Base-by-base conservation (phyloP, 2,329 filamentous ascomycete genomes). In the Exserohilum rostratum region DNA sequence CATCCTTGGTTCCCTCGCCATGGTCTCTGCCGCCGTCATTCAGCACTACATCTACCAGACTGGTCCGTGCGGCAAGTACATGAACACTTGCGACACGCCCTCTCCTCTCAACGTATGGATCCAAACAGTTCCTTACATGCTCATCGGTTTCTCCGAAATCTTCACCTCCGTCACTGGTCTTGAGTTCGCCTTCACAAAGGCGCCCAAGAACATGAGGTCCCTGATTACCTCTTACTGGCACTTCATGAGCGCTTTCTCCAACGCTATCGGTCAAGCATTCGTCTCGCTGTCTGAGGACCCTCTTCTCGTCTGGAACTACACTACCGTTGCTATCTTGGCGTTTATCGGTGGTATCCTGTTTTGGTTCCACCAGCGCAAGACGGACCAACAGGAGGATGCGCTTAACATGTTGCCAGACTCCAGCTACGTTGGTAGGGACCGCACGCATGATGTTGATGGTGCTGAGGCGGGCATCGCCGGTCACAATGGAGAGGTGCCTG, bases 101-200 rank as follows among this genome's bases (percentile, higher is more conserved):
- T 82, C 85, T 1, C 78, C 81, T 29, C 87, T 91, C 79, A 88
- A 85, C 63, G 87, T 91, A 42, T 84, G 82, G 80, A 70, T 79
- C 0, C 82, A 84, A 58, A 70, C 79, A 11, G 67, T 79, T 1
- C 74, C 77, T 5, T 82, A 82, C 66, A 74, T 83, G 7, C 73
- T 86, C 2, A 79, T 83, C 52, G 83, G 79, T 57, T 78, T 85
- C 56, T 83, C 82, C 2, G 83, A 85, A 67, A 85, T 85, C 65
- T 81, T 85, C 59, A 80, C 82, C 2, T 83, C 79, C 10, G 80
- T 86, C 53, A 86, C 84, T 3, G 86, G 86, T 1, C 85, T 89
- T 60, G 89, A 91, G 71, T 91, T 90, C 60, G 90, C 90, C 30
- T 92, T 87, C 78, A 87, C 87, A 71, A 90, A 91, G 76, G 88